Conservation (phyloP, 2,329 filamentous ascomycete genomes). For the Chrysoporthe cubensis region DNA sequence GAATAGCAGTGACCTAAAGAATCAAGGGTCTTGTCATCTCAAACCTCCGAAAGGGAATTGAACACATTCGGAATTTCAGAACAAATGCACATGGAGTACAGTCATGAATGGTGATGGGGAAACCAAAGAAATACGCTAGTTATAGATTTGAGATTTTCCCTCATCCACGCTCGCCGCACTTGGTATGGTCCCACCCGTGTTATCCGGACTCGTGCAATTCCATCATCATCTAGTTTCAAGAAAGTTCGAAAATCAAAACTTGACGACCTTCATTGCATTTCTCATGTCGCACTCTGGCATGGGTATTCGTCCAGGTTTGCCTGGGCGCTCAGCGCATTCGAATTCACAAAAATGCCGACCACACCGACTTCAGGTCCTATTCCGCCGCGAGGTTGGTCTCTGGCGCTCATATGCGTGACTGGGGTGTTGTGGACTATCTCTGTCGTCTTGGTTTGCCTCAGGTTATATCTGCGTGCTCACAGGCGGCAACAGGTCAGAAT, state of each 20-base stretch:
- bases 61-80: no score
- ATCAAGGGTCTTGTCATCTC: no score
- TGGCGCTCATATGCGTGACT: background rate
- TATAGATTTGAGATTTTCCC: background rate
- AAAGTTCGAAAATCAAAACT: background rate
- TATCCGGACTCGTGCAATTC: background rate
- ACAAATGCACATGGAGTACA: no score
- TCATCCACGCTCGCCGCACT: background rate
- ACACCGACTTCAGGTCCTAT: background rate
- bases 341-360: background rate
- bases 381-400: background rate
- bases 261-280: background rate
- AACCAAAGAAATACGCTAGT: background rate
- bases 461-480: background rate
- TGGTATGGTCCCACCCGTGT: background rate
- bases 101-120: background rate
- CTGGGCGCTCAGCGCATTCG: background rate
- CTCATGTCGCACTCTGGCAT: background rate
- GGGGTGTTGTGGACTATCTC: background rate
- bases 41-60: no score
- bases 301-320: background rate
- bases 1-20: no score
- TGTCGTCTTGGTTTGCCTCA: background rate
- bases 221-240: background rate
- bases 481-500: background rate